phyloP scores from a whole-genome alignment of 2,329 filamentous ascomycete genomes.

The Epichloe festucae region DNA sequence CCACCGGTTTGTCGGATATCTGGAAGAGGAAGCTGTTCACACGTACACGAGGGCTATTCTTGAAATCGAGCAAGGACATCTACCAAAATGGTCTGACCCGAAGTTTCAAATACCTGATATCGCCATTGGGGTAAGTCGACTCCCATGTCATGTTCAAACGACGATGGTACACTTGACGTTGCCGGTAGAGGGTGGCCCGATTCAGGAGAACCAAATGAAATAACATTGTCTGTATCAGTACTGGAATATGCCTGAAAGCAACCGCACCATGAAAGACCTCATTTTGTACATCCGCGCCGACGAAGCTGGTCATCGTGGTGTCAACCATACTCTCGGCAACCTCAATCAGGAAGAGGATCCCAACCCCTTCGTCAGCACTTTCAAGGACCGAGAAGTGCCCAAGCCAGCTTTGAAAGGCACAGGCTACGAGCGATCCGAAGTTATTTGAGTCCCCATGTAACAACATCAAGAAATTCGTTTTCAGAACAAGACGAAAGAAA shows the following conservation, averaged over 20 bases:
- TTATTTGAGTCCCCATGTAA: conserved; percentile 35
- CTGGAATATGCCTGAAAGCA: conserved; percentile 84
- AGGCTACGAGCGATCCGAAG: conserved; percentile 76
- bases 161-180: too few relatives aligned
- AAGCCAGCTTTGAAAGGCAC: conserved; percentile 50
- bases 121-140: conserved; percentile 45
- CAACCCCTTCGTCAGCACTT: conserved; percentile 80
- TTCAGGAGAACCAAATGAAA: background rate
- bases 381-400: conserved; percentile 56
- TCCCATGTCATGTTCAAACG: background rate
- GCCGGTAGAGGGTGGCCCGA: too few relatives aligned
- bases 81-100: conserved; percentile 64
- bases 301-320: conserved; percentile 80
- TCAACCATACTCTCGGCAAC: conserved; percentile 91
- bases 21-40: conserved; percentile 93
- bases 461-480: too few relatives aligned
- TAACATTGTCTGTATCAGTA: conserved; percentile 36
- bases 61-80: conserved; percentile 72
- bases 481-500: background rate
- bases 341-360: conserved; percentile 75
- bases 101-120: conserved; percentile 74
- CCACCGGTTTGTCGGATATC: conserved; percentile 91
- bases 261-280: conserved; percentile 72
- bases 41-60: conserved; percentile 85
- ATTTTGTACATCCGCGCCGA: conserved; percentile 83